Base-by-base conservation (phyloP, 495 filamentous ascomycete genomes). In the Pyrenopolyporus hunteri region DNA sequence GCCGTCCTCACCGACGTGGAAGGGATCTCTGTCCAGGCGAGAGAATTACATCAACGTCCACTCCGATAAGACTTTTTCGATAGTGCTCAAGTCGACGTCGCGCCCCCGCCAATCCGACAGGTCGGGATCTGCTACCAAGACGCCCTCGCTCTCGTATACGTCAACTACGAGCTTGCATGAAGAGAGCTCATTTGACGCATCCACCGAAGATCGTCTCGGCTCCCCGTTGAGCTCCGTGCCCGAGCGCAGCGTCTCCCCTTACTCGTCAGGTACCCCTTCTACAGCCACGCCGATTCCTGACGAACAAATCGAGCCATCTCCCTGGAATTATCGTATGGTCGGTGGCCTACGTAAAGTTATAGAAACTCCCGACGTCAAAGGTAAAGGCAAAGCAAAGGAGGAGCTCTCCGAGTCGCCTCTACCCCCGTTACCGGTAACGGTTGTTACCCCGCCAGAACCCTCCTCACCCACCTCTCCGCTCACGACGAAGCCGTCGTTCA, bases 341-440 rank as follows among this genome's bases (percentile, higher is more conserved):
- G 80, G 82, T 68, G 82, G 82, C 49, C 67, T 84, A 45, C 80
- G 82, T 19, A 82, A 81, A 66, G 82, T 83, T 9, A 73, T 78
- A 14, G 72, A 73, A 17, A 81, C 79, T 19, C 76, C 79, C 23
- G 80, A 82, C 61, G 64, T 71, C 32, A 81, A 79, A 63, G 66
- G 71, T 9, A 81, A 78, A 66, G 70, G 69, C 36, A 72, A n/a
- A 72, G 52, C 59, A 45, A 56, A 72, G 66, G n/a, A n/a, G 44
- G 62, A 70, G 39, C 11, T 67, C 29, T 40, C 67, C 44, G 57
- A 70, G 35, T 51, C 71, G n/a, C 40, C 70, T 49, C 74, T 79
- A 25, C 69, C 79, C 22, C 74, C 76, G 10, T 65, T 82, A 19
- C 76, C 73, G 42, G 74, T 74, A 67, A 61, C 67, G 42, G 28